A percentile compares a stretch with the other conserved stretches of the same genome.
Conservation (phyloP, 1,284 basidiomycete species). For the Fomitopsis palustris region DNA sequence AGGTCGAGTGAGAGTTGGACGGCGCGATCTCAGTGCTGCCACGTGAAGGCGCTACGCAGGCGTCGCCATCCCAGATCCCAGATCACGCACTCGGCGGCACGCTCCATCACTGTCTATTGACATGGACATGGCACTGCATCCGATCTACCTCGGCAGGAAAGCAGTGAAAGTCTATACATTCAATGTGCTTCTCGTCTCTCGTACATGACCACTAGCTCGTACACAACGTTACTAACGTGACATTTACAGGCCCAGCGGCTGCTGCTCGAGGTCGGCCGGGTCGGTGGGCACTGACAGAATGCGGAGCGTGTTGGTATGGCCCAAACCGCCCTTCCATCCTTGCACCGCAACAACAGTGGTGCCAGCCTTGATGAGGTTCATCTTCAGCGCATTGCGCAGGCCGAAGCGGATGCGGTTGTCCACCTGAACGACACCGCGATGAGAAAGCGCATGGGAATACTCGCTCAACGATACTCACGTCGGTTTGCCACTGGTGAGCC, state of each 20-base stretch:
- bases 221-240: neutral
- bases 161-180: neutral
- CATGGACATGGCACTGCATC: neutral
- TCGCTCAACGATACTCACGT: constrained; percentile 53
- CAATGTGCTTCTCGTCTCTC: neutral
- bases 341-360: constrained; percentile 94
- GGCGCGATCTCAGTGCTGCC: constrained; percentile 10
- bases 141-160: neutral
- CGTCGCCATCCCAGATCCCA: neutral
- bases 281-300: constrained; percentile 85
- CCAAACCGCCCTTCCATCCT: constrained; percentile 98
- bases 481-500: constrained; percentile 94
- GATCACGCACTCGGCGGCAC: neutral
- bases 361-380: constrained; percentile 90
- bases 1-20: constrained; percentile 4
- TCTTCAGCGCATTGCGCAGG: constrained; percentile 80
- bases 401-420: constrained; percentile 92
- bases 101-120: neutral
- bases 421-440: constrained; percentile 43
- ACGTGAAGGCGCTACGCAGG: neutral
- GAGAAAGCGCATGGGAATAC: constrained; percentile 22
- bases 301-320: constrained; percentile 86
- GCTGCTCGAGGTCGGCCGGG: constrained; percentile 75
- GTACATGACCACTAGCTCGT: neutral
- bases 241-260: constrained; percentile 45